Percentiles rank a stretch among this genome's conserved stretches.
phyloP scores from a whole-genome alignment of 75 land plant species.

The Azolla pinnata region DNA sequence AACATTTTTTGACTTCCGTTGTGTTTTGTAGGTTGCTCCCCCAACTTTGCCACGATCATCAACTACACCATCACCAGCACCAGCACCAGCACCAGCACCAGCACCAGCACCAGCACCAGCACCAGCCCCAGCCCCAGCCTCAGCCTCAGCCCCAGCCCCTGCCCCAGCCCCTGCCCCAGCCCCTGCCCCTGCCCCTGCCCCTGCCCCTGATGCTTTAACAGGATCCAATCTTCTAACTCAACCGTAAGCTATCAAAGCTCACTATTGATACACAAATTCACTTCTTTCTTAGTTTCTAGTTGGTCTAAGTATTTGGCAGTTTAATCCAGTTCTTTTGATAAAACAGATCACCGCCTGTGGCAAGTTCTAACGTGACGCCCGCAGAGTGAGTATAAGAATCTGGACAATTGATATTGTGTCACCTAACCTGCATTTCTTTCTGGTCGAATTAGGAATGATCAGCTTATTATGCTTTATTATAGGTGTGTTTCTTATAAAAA shows the following conservation, averaged over 20 bases:
- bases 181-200: constrained; percentile 20
- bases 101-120: constrained; percentile 12
- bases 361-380: too few relatives aligned
- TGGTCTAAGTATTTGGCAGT: too few relatives aligned
- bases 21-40: neutral
- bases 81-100: constrained; percentile 25
- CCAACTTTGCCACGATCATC: constrained; percentile 17
- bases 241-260: too few relatives aligned
- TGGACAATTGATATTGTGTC: too few relatives aligned
- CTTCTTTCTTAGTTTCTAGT: too few relatives aligned
- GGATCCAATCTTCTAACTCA: too few relatives aligned
- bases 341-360: too few relatives aligned
- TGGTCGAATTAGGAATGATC: too few relatives aligned
- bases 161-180: constrained; percentile 19
- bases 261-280: too few relatives aligned
- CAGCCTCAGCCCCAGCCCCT: constrained; percentile 13
- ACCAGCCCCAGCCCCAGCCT: constrained; percentile 15
- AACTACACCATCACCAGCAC: constrained; percentile 17
- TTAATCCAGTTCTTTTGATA: too few relatives aligned
- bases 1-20: neutral
- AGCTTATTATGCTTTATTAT: neutral
- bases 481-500: neutral
- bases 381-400: too few relatives aligned
- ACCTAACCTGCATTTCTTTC: too few relatives aligned
- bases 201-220: constrained; percentile 9